These are phyloP conservation scores for Linum usitatissimum DNA, from an alignment of 345 rosid species.

Conservation along the genomic window DNA sequence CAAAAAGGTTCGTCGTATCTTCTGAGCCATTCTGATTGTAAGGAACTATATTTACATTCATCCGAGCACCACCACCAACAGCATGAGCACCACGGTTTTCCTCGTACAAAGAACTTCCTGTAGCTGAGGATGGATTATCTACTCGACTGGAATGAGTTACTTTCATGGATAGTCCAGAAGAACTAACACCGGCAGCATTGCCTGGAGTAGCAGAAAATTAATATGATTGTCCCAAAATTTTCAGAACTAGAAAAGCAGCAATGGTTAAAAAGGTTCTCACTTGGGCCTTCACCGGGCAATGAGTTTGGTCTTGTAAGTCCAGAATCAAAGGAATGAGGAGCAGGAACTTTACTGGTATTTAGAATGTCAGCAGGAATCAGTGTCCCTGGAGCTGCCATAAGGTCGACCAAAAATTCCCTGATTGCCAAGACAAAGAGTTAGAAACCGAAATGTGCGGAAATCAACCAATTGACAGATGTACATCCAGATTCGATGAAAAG, in stretches of 20 bases:
- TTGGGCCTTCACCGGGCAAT: constrained; percentile 58
- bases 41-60: constrained; percentile 64
- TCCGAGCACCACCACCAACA: constrained; percentile 49
- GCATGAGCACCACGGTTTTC: constrained; percentile 47
- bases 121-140: constrained; percentile 39
- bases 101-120: constrained; percentile 41
- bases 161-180: constrained; percentile 39
- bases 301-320: constrained; percentile 35
- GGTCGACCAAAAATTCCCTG: constrained; percentile 99
- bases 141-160: constrained; percentile 33
- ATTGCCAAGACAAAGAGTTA: constrained; percentile 21
- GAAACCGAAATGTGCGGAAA: not conserved
- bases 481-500: too few species aligned
- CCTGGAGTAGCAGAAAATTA: constrained; percentile 24
- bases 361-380: constrained; percentile 91
- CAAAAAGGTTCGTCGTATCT: constrained; percentile 68
- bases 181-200: constrained; percentile 37
- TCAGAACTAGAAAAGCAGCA: constrained; percentile 24
- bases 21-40: constrained; percentile 53
- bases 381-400: constrained; percentile 99
- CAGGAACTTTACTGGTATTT: constrained; percentile 37
- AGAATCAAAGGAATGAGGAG: constrained; percentile 32
- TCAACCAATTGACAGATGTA: too few species aligned
- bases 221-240: constrained; percentile 25
- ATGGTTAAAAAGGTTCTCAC: constrained; percentile 33